phyloP scores from a whole-genome alignment of 768 basidiomycete species.

The Lentinula sp. region DNA sequence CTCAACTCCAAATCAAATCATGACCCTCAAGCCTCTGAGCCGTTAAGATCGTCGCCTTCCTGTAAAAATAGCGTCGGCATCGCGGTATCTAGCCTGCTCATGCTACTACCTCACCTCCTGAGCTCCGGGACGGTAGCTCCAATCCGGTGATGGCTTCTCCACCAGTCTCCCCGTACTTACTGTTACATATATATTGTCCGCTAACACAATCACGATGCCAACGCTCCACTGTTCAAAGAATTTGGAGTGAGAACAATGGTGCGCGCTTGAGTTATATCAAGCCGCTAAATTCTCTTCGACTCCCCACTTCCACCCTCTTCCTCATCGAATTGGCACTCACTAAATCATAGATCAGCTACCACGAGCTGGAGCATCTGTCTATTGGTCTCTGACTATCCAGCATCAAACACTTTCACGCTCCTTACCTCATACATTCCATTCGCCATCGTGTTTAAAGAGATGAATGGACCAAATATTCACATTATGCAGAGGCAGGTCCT shows the following conservation, averaged over 20 bases:
- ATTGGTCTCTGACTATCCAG: neutral
- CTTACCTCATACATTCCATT: neutral
- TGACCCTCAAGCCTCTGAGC: too few relatives aligned
- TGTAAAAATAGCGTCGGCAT: neutral
- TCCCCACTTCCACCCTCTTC: neutral
- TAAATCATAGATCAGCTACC: neutral
- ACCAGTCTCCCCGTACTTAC: neutral
- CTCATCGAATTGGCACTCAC: neutral
- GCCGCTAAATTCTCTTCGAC: neutral
- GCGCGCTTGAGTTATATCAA: neutral
- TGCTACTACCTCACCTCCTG: too few relatives aligned
- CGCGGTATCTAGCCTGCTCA: neutral
- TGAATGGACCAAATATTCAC: neutral
- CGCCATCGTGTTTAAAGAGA: neutral
- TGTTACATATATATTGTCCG: neutral
- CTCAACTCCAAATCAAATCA: too few relatives aligned
- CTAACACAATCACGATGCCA: constrained; percentile 4
- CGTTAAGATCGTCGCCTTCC: too few relatives aligned
- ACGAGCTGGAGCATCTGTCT: neutral
- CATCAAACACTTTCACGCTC: neutral
- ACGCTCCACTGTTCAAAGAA: constrained; percentile 1
- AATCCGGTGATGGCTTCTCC: neutral
- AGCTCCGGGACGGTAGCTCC: neutral
- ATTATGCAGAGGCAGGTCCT: constrained; percentile 6
- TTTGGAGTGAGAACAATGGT: constrained; percentile 5